Evolutionary conservation across 306 rosid genomes (phyloP), one percentile per base, ranked within the genome.

Genomic region (Ziziphus jujuba): DNA sequence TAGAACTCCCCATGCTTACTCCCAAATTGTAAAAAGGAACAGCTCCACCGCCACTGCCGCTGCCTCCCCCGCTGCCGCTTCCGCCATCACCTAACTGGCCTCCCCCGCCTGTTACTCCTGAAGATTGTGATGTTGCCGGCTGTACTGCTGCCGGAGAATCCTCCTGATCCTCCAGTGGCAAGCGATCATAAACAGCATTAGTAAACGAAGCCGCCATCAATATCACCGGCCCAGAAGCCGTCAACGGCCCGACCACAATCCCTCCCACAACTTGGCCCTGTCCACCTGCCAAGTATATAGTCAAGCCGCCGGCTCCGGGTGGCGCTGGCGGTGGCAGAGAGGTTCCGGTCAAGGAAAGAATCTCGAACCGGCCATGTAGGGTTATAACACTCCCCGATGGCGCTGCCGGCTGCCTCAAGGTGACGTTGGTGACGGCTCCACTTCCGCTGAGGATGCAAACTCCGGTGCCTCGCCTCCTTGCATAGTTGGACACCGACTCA

Each of bases 221-320:
- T 3, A 67, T 24, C 71, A 80, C 84, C 17, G 84, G 74, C 36
- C 78, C 71, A 2, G 77, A 75, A 16, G 84, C 84, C 9, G 48
- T 61, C 72, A 80, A 38, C 1, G 80, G 77, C 45, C 78, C 77
- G 20, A 61, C 40, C 9, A 80, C 84, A 31, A 38, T 75, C 65
- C 84, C 84, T 15, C 84, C 84, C 7, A 71, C 65, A 13, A 80
- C 80, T 38, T 80, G 84, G 21, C 84, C 81, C 49, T 75, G 75
- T 31, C 78, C 72, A 34, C 78, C 78, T 4, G 72, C 49, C 75
- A 80, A 36, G 45, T 66, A 75, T 28, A 80, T 53, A 4, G 80
- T 50, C 61, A 80, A 60, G 9, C 84, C 78, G 5, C 81, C 72
- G 1, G 77, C 64, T 17, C 69, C 81, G 0, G 81, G 72, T 0